phyloP scores from a whole-genome alignment of 108 stramenopile species.

The Skeletonema menzelii region DNA sequence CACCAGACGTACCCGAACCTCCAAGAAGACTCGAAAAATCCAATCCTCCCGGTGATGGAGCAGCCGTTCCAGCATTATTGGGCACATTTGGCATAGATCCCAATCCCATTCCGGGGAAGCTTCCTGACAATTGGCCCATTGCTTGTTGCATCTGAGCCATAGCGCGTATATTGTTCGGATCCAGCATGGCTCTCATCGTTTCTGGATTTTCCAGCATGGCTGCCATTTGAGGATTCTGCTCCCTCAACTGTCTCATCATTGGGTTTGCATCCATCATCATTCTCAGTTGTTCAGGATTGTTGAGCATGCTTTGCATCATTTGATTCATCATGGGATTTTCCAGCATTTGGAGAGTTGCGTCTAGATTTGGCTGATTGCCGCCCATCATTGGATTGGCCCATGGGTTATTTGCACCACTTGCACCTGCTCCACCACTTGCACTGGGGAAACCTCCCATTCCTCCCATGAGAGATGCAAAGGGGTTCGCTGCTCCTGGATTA shows the following conservation, averaged over 20 bases:
- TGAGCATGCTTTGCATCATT: constrained; percentile 69
- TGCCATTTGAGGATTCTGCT: constrained; percentile 55
- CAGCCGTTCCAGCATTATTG: neutral
- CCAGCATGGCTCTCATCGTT: constrained; percentile 64
- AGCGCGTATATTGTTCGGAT: constrained; percentile 64
- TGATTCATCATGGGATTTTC: constrained; percentile 79
- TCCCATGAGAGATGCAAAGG: constrained; percentile 40
- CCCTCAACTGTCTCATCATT: constrained; percentile 47
- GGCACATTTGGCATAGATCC: neutral
- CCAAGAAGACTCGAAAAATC: constrained; percentile 62
- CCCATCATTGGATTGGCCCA: constrained; percentile 48
- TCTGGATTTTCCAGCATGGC: constrained; percentile 50
- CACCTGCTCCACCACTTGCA: constrained; percentile 28
- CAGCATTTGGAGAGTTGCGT: constrained; percentile 64
- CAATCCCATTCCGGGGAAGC: constrained; percentile 24
- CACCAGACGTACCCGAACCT: constrained; percentile 14
- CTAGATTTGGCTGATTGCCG: constrained; percentile 73
- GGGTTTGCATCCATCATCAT: constrained; percentile 50
- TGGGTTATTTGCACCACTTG: constrained; percentile 34
- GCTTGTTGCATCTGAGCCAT: constrained; percentile 79
- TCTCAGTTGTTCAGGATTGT: constrained; percentile 64
- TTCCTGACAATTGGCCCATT: constrained; percentile 44
- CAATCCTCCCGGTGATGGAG: constrained; percentile 46
- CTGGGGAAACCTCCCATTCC: constrained; percentile 42
- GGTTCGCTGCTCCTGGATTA: constrained; percentile 18